Base-by-base conservation (phyloP, 371 early-diverging fungal species). In the Blakeslea trispora region DNA sequence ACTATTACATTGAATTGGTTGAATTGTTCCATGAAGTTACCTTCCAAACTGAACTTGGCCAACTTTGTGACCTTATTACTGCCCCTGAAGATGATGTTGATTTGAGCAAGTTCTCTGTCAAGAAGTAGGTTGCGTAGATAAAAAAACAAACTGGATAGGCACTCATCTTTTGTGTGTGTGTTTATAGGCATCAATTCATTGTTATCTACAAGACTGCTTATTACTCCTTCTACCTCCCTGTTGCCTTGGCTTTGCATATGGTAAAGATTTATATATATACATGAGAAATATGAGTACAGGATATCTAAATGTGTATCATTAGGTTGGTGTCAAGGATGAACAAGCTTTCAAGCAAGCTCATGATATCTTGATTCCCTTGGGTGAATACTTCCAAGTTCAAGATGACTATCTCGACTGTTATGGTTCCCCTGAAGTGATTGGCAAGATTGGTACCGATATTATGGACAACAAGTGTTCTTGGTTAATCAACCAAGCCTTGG, bases 391-490 rank as follows among this genome's bases (percentile, higher is more conserved):
- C 89, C 98, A 97, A 77, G 86, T 96, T 53, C 97, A 97, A 57
- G 98, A 96, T 71, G 99, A 97, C 69, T 97, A 91, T 65, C 75
- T 97, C 64, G 95, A 96, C 75, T 95, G 95, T 75, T 95, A 86
- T 61, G 96, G 93, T 54, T 81, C 85, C 28, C 97, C 98, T 9
- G 88, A 83, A 55, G 81, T 90, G 28, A 96, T 96, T 69, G 97
- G 97, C 68, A 99, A 99, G 84, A 92, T 98, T 63, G 97, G 97
- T 48, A 99, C 98, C 28, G 99, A 99, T 74, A 96, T 99, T 49
- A 87, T 94, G 77, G 98, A 97, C 72, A 96, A 95, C 88, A 99
- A 99, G 84, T 97, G 98, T 75, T 93, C 94, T 32, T 99, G 98
- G 98, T 81, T 97, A 63, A 87, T 98, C 63, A 89, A 90, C 69